Evolutionary conservation across 2,329 filamentous ascomycete genomes (phyloP).

Genomic region (Microsporum ferrugineum): DNA sequence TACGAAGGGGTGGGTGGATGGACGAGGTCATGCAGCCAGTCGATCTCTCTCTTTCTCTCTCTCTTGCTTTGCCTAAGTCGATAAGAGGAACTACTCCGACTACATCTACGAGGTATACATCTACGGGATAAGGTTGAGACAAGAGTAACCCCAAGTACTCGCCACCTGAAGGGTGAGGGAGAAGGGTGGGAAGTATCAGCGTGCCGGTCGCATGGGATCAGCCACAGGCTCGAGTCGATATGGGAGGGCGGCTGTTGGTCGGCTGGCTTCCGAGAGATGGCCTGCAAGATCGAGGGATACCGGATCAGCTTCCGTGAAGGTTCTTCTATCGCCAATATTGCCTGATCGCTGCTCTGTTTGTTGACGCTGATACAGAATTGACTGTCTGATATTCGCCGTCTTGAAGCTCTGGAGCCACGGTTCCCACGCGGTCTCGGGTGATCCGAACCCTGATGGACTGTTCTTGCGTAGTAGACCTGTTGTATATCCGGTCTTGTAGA

Average conservation of each 20-base stretch:
- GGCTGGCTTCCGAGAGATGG: neutral
- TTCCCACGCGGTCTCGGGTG: neutral
- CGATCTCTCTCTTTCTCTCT: neutral
- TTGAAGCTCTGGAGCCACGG: neutral
- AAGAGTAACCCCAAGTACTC: neutral
- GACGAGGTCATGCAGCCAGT: neutral
- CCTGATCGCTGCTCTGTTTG: neutral
- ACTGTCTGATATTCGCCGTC: neutral
- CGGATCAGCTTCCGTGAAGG: neutral
- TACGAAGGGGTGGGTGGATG: neutral
- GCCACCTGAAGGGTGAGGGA: neutral
- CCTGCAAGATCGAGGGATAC: neutral
- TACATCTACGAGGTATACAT: neutral
- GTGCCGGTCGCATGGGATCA: neutral
- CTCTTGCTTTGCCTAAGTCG: neutral
- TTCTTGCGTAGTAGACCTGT: neutral
- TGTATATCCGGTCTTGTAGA: neutral
- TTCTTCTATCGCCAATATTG: neutral
- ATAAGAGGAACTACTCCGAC: neutral
- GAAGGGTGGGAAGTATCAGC: neutral
- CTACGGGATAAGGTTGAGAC: neutral
- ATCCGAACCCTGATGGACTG: neutral
- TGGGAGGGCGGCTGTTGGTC: neutral
- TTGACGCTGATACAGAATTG: neutral
- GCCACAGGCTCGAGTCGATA: neutral